A percentile compares a stretch with the other conserved stretches of the same genome.
Evolutionary conservation across 2,329 filamentous ascomycete species (phyloP).

Genomic region (Dactylellina cionopaga): DNA sequence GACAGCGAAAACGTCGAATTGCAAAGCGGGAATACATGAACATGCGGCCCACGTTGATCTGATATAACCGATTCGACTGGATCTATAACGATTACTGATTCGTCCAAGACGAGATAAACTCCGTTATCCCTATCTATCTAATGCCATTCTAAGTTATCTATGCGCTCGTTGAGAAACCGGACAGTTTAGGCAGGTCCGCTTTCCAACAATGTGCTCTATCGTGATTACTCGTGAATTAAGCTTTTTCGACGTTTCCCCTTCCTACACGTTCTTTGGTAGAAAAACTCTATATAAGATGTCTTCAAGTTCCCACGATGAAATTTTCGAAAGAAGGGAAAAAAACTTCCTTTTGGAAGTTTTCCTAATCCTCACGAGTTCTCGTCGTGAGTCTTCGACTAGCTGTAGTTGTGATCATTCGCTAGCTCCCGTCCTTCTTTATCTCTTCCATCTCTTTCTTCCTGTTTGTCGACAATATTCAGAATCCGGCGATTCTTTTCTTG

Average conservation of each 20-base stretch:
- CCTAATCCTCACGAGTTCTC: conserved; percentile 1
- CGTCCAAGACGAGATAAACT: too few relatives aligned
- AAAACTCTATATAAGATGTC: conserved; percentile 36
- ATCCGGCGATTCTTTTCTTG: too few relatives aligned
- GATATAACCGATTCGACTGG: too few relatives aligned
- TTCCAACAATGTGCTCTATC: too few relatives aligned
- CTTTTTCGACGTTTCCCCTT: too few relatives aligned
- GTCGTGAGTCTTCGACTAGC: conserved; percentile 14
- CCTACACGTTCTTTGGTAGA: too few relatives aligned
- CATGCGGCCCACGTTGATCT: neutral
- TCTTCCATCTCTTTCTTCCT: neutral
- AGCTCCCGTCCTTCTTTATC: neutral
- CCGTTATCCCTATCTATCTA: neutral
- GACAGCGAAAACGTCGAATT: neutral
- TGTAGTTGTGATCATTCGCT: neutral
- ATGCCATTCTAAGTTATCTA: neutral
- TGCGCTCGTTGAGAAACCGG: conserved; percentile 12
- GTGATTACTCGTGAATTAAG: too few relatives aligned
- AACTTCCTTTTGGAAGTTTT: neutral
- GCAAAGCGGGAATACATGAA: neutral
- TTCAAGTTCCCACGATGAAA: neutral
- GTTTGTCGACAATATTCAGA: neutral
- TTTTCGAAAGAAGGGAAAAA: neutral
- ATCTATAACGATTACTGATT: too few relatives aligned
- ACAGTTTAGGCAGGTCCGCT: conserved; percentile 37